Conservation (phyloP, 345 rosid genomes). For the Anacardium occidentale region DNA sequence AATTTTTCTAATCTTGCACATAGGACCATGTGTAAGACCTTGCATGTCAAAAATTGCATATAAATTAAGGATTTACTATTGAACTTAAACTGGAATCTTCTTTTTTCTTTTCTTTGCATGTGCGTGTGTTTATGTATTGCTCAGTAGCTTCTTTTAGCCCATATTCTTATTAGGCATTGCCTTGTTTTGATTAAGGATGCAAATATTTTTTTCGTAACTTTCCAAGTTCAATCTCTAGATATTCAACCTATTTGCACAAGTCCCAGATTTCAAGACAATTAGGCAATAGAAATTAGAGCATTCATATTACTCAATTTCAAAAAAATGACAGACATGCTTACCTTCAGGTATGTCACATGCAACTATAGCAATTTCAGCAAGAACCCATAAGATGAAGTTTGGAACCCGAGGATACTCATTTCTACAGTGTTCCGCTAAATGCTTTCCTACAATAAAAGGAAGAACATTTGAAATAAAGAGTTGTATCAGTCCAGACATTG, state of each 20-base stretch:
- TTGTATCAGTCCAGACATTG: not conserved
- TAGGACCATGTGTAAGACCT: too few species aligned
- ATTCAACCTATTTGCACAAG: not conserved
- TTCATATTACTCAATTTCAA: slow-evolving; percentile 12
- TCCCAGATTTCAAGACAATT: not conserved
- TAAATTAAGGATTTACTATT: too few species aligned
- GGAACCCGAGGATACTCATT: slow-evolving; percentile 71
- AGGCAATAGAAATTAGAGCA: not conserved
- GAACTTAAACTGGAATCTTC: not conserved
- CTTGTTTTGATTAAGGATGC: not conserved
- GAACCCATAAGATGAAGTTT: slow-evolving; percentile 78
- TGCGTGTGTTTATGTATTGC: too few species aligned
- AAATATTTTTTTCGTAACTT: not conserved
- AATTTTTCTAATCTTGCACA: too few species aligned
- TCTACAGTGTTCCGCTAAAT: slow-evolving; percentile 91
- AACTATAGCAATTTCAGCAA: slow-evolving; percentile 84
- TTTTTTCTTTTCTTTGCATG: not conserved
- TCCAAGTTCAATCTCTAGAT: not conserved
- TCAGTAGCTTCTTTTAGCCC: not conserved
- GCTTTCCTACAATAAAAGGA: slow-evolving; percentile 56
- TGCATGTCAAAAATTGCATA: too few species aligned
- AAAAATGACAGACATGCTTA: slow-evolving; percentile 25
- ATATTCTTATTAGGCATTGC: not conserved
- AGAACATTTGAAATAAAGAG: slow-evolving; percentile 5
- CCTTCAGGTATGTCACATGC: slow-evolving; percentile 99